A percentile compares a stretch with the other conserved stretches of the same genome.
phyloP scores from a whole-genome alignment of 768 basidiomycete genomes.

The Trametes sanguinea region DNA sequence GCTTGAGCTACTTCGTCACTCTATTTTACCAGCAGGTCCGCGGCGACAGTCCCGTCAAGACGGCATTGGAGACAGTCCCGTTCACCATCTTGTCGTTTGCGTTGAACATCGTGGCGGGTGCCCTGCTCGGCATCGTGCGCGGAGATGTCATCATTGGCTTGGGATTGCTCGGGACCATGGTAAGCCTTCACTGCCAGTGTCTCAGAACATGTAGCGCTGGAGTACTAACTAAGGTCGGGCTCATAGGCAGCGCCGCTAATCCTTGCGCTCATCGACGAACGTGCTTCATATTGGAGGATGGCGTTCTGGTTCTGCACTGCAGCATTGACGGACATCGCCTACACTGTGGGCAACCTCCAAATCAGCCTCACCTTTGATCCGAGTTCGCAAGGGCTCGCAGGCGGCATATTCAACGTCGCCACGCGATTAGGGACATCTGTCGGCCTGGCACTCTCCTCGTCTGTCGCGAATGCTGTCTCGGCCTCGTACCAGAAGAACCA shows the following conservation, averaged over 20 bases:
- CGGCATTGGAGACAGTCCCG: constrained; percentile 37
- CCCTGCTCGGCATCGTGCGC: constrained; percentile 31
- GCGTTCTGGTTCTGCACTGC: constrained; percentile 35
- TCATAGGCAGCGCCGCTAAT: constrained; percentile 34
- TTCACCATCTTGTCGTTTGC: constrained; percentile 35
- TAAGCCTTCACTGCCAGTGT: constrained; percentile 18
- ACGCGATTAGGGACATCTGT: no score
- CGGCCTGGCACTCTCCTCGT: no score
- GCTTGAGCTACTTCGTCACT: constrained; percentile 35
- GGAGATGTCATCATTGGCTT: constrained; percentile 33
- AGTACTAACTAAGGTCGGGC: no score
- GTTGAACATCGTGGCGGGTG: constrained; percentile 22
- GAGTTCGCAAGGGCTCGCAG: no score
- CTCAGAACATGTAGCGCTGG: no score
- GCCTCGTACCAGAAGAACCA: no score
- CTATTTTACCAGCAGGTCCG: constrained; percentile 39
- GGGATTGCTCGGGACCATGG: constrained; percentile 33
- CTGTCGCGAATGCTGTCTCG: no score
- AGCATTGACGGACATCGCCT: constrained; percentile 34
- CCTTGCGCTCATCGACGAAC: constrained; percentile 35
- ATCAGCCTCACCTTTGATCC: no score
- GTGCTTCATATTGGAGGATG: constrained; percentile 36
- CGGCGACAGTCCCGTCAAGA: constrained; percentile 33
- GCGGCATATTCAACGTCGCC: no score
- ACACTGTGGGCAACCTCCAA: constrained; percentile 37